These are phyloP conservation scores for Ambrosia hybrid DNA, from an alignment of 140 eudicot species.

Conservation along the genomic window DNA sequence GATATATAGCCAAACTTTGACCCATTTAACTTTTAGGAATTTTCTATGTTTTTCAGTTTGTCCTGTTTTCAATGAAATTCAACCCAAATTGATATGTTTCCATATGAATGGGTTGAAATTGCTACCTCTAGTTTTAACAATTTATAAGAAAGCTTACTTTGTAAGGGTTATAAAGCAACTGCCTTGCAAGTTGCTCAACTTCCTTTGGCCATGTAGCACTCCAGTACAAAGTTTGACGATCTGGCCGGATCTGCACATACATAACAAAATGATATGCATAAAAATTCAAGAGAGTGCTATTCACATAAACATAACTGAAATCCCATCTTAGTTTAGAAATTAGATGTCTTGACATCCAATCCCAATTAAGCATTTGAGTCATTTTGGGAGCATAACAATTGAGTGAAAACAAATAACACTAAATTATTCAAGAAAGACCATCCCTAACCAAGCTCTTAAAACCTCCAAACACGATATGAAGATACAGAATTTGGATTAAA, in stretches of 20 bases:
- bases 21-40: no score
- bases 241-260: conserved; percentile 85
- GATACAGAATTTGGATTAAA: neutral
- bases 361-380: neutral
- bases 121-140: neutral
- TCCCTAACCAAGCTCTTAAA: neutral
- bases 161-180: conserved; percentile 72
- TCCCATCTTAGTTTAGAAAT: no score
- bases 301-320: no score
- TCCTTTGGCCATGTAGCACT: conserved; percentile 99
- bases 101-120: neutral
- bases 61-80: neutral
- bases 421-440: neutral
- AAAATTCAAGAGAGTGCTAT: neutral
- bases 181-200: conserved; percentile 82
- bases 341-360: neutral
- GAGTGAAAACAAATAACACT: neutral
- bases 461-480: neutral
- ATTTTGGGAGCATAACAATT: neutral
- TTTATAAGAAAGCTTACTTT: conserved; percentile 47
- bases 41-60: neutral
- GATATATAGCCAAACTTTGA: no score
- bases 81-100: neutral
- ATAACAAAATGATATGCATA: neutral
- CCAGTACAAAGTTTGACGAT: conserved; percentile 95